phyloP scores from a whole-genome alignment of 768 basidiomycete genomes.

The Boletus rubroflammeus region DNA sequence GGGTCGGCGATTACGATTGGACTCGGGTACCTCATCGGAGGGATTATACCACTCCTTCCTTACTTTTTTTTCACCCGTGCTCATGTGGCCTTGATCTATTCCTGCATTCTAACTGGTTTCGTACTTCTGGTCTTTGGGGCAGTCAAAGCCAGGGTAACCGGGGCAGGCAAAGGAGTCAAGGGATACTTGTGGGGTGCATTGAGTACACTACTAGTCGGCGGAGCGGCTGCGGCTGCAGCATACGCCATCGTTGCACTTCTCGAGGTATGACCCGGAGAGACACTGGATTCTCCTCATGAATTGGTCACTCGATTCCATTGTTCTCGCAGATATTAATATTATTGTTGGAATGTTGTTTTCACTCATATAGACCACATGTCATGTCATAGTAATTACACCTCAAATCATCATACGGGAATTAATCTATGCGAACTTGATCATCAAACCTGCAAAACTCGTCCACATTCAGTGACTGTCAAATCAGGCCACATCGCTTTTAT shows the following conservation, averaged over 20 bases:
- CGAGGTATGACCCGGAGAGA: constrained; percentile 28
- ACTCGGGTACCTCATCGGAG: constrained; percentile 89
- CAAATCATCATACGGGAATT: background rate
- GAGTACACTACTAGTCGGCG: constrained; percentile 86
- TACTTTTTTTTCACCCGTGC: constrained; percentile 86
- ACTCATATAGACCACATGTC: background rate
- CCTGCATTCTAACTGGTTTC: constrained; percentile 76
- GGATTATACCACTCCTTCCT: constrained; percentile 86
- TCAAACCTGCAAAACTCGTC: background rate
- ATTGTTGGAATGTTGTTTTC: background rate
- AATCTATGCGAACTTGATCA: background rate
- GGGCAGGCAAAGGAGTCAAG: constrained; percentile 58
- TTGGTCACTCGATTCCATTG: background rate
- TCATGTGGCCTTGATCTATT: constrained; percentile 64
- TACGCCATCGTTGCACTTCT: constrained; percentile 55
- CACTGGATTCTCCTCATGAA: background rate
- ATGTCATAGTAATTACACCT: background rate
- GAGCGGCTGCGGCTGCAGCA: constrained; percentile 78
- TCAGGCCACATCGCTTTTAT: background rate
- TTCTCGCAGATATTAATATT: background rate
- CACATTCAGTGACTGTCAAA: background rate
- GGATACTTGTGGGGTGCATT: constrained; percentile 87
- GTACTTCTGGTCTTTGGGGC: constrained; percentile 88
- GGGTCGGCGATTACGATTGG: constrained; percentile 94
- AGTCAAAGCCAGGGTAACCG: constrained; percentile 85